Evolutionary conservation across 2,329 filamentous ascomycete genomes (phyloP).

Genomic region (Pseudogymnoascus sp.): DNA sequence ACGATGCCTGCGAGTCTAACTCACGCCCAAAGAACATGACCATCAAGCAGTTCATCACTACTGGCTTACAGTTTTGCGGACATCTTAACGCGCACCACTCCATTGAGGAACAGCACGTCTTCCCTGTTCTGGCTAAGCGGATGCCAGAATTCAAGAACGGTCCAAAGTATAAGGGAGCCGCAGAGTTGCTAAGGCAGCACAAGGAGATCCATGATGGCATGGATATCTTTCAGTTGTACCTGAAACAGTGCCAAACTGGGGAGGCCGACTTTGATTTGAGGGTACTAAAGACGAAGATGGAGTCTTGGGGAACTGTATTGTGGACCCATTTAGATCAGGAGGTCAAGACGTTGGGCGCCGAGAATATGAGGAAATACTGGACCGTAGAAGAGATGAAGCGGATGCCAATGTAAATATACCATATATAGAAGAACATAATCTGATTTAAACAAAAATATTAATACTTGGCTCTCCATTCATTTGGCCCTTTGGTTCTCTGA

Average conservation of each 20-base stretch:
- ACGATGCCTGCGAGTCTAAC: constrained; percentile 52
- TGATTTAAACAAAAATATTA: neutral
- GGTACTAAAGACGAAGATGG: constrained; percentile 64
- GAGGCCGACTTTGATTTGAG: constrained; percentile 51
- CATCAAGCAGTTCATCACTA: constrained; percentile 58
- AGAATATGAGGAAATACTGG: constrained; percentile 86
- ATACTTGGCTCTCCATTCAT: neutral
- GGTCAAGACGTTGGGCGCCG: constrained; percentile 67
- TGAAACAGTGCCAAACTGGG: constrained; percentile 53
- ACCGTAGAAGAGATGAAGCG: constrained; percentile 62
- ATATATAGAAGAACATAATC: neutral
- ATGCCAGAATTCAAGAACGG: constrained; percentile 66
- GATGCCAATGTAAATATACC: constrained; percentile 53
- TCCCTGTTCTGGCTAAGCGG: constrained; percentile 65
- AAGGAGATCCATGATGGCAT: constrained; percentile 70
- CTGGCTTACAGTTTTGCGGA: constrained; percentile 61
- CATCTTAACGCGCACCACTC: constrained; percentile 70
- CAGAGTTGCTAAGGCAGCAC: constrained; percentile 67
- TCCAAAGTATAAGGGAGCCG: constrained; percentile 57
- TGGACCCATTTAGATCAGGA: constrained; percentile 82
- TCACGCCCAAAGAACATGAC: constrained; percentile 57
- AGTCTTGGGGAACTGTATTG: constrained; percentile 68
- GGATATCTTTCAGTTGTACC: constrained; percentile 58
- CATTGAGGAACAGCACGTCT: constrained; percentile 77
- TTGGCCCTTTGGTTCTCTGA: neutral